These are phyloP conservation scores for Sporothrix humicola DNA, from an alignment of 2,329 filamentous ascomycete genomes.

Conservation along the genomic window DNA sequence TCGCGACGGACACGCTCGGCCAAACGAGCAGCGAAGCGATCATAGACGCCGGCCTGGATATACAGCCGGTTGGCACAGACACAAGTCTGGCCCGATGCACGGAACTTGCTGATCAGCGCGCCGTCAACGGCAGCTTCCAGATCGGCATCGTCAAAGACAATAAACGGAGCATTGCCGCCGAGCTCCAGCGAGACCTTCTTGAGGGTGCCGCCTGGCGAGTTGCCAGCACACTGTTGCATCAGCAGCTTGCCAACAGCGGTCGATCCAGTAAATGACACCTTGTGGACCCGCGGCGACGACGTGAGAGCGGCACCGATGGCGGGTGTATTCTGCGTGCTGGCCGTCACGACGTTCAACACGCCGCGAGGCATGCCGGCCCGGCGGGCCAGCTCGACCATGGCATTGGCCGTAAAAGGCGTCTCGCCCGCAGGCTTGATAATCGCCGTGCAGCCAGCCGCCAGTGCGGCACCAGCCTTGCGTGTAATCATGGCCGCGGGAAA, in stretches of 20 bases:
- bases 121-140: constrained; percentile 82
- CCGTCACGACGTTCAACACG: constrained; percentile 87
- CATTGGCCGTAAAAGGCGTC: constrained; percentile 89
- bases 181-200: constrained; percentile 89
- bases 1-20: constrained; percentile 68
- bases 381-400: constrained; percentile 82
- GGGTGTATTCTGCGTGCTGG: constrained; percentile 73
- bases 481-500: constrained; percentile 81
- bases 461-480: constrained; percentile 71
- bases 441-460: constrained; percentile 92
- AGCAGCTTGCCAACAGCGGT: constrained; percentile 72
- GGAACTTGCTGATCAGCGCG: constrained; percentile 87
- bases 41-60: constrained; percentile 78
- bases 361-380: constrained; percentile 89
- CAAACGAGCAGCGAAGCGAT: constrained; percentile 71
- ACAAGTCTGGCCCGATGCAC: constrained; percentile 93
- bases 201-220: constrained; percentile 57
- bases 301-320: constrained; percentile 79
- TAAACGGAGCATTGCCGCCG: constrained; percentile 93
- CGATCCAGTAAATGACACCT: constrained; percentile 92
- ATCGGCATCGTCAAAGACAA: constrained; percentile 95
- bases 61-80: constrained; percentile 87
- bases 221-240: constrained; percentile 82
- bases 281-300: constrained; percentile 76
- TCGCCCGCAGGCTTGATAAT: constrained; percentile 91